Percentiles rank a stretch among this genome's conserved stretches.
phyloP scores from a whole-genome alignment of 1,284 basidiomycete genomes.

The Schizophyllum amplum region DNA sequence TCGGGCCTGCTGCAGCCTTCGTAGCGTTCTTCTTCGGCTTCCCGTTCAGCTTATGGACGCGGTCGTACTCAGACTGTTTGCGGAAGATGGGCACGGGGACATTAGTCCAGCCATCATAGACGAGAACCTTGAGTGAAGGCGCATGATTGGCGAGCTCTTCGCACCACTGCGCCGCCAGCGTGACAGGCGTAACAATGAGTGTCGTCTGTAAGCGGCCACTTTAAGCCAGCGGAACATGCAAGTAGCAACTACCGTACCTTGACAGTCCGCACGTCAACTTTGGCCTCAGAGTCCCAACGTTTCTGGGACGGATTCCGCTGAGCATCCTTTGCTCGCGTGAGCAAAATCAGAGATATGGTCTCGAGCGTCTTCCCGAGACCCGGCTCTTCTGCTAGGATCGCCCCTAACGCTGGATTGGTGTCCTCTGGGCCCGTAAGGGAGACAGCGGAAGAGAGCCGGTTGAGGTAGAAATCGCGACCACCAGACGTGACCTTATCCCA shows the following conservation, averaged over 20 bases:
- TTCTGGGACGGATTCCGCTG: constrained; percentile 43
- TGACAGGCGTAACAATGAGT: constrained; percentile 78
- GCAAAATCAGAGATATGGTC: constrained; percentile 66
- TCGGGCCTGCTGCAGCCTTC: too few relatives aligned
- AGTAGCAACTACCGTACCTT: constrained; percentile 36
- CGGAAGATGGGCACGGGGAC: constrained; percentile 50
- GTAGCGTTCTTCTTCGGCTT: constrained; percentile 13
- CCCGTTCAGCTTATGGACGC: constrained; percentile 18
- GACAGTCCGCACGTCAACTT: constrained; percentile 58
- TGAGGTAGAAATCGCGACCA: constrained; percentile 40
- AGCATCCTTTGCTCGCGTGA: constrained; percentile 52
- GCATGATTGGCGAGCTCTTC: constrained; percentile 75
- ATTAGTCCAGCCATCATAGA: constrained; percentile 77
- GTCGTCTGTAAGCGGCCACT: constrained; percentile 42
- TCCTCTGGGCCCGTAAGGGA: constrained; percentile 26
- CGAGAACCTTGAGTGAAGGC: constrained; percentile 67
- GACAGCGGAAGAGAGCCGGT: constrained; percentile 41
- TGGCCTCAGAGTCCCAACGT: constrained; percentile 56
- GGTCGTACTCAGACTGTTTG: constrained; percentile 32
- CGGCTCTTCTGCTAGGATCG: constrained; percentile 76
- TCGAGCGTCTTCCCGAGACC: constrained; percentile 82
- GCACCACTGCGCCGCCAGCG: constrained; percentile 79
- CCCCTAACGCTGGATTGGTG: constrained; percentile 35
- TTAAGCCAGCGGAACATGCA: neutral
- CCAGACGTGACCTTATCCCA: constrained; percentile 42